Conservation (phyloP, 805 yeast genomes). For the Brettanomyces nanus region DNA sequence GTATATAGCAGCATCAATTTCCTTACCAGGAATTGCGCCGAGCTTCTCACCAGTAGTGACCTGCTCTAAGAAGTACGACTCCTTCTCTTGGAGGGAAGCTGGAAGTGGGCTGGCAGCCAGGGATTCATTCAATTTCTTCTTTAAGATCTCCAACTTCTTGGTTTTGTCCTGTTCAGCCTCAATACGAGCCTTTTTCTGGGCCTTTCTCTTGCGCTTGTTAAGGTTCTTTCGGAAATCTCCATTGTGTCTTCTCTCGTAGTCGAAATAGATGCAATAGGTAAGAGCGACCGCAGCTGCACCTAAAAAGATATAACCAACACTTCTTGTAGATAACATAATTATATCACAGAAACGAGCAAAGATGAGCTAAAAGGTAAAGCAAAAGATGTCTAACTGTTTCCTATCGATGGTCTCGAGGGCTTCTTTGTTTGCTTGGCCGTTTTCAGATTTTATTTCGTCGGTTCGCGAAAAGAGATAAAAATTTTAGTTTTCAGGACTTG, state of each 20-base stretch:
- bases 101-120: slow-evolving; percentile 72
- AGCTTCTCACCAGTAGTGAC: slow-evolving; percentile 82
- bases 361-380: no score
- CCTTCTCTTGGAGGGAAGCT: slow-evolving; percentile 56
- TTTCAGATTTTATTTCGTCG: no score
- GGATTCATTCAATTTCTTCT: slow-evolving; percentile 54
- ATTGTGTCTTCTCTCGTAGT: slow-evolving; percentile 80
- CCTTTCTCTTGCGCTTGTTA: slow-evolving; percentile 53
- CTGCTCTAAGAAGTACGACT: slow-evolving; percentile 71
- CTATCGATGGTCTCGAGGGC: no score
- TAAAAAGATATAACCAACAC: slow-evolving; percentile 10
- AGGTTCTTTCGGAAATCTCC: slow-evolving; percentile 74
- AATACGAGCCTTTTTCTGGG: slow-evolving; percentile 47
- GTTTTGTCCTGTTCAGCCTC: slow-evolving; percentile 51
- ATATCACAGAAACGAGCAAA: no score
- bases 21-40: slow-evolving; percentile 55
- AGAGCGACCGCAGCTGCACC: slow-evolving; percentile 39
- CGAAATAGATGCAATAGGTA: slow-evolving; percentile 85
- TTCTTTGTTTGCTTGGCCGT: no score
- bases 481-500: no score
- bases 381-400: no score
- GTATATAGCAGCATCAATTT: slow-evolving; percentile 76
- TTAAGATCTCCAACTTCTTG: slow-evolving; percentile 51
- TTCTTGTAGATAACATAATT: not conserved
- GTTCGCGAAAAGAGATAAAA: no score